These are phyloP conservation scores for Paramyrothecium roridum DNA, from an alignment of 2,329 filamentous ascomycete species.

Conservation along the genomic window DNA sequence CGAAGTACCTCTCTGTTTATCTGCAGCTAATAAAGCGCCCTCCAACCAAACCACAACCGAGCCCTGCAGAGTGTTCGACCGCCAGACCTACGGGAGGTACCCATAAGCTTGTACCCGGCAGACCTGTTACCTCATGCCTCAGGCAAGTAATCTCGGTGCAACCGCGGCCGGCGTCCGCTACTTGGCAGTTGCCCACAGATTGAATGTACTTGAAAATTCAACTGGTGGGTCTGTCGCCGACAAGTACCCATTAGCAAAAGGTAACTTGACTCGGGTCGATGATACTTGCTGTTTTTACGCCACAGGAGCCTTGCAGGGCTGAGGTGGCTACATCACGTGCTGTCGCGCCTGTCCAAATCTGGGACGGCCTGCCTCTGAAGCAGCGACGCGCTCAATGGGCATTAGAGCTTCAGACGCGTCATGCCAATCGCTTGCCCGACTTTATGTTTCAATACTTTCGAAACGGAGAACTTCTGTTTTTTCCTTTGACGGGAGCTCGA, in stretches of 20 bases:
- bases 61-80: neutral
- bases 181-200: too few relatives aligned
- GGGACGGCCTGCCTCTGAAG: too few relatives aligned
- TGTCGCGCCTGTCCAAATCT: too few relatives aligned
- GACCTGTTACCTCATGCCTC: neutral
- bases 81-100: neutral
- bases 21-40: neutral
- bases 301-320: neutral
- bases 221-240: too few relatives aligned
- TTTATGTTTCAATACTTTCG: too few relatives aligned
- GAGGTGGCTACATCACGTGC: neutral
- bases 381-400: neutral
- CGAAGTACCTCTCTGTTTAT: neutral
- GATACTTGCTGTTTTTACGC: neutral
- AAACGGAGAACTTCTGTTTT: too few relatives aligned
- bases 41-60: neutral
- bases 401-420: neutral
- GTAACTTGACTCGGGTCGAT: too few relatives aligned
- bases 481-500: too few relatives aligned
- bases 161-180: too few relatives aligned
- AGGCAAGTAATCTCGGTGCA: neutral
- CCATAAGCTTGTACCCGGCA: neutral
- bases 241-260: too few relatives aligned
- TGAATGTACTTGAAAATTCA: too few relatives aligned
- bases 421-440: too few relatives aligned